Evolutionary conservation across 2,329 filamentous ascomycete genomes (phyloP), one percentile per base, ranked within the genome.

Genomic region (Beauveria caledonica): DNA sequence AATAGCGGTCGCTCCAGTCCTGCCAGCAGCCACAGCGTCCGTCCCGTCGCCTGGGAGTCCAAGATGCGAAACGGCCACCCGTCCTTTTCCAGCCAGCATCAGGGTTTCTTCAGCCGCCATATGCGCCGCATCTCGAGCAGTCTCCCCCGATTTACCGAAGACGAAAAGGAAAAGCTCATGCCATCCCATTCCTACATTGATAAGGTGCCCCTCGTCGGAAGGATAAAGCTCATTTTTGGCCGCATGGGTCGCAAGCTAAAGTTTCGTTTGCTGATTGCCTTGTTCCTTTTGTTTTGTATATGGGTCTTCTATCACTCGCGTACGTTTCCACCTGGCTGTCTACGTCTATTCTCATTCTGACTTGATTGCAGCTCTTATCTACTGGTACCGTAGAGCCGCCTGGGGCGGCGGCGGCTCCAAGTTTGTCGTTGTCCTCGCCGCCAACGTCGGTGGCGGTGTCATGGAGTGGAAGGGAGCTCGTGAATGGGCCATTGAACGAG

Each of bases 381-480:
- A 83, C 66, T 76, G 77, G 71, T 96, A 90, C 78, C 85, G 91
- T 68, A 82, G 89, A 75, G 81, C 87, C 51, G 77, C 86, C 40
- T 82, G 82, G 74, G 79, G 95, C 3, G 92, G 93, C 55, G 90
- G 90, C 53, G 94, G 94, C 21, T 86, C 87, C 70, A 97, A 96
- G 69, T 92, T 89, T 70, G 94, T 99, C 65, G 88, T 99, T 59
- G 92, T 99, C 64, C 80, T 97, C 21, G 92, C 89, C 25, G 92
- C 94, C 60, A 99, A 99, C 70, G 84, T 96, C 64, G 94, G 94
- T 53, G 94, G 94, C 62, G 94, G 94, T 68, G 94, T 99, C 8
- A 97, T 97, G 92, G 93, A 97, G 70, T 97, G 92, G 93, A 99
- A 99, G 74, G 93, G 93, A 0, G 89, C 93, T 21, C 85, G 92